These are phyloP conservation scores for Saccharomycopsis crataegensis DNA, from an alignment of 1,139 yeast genomes.

Conservation along the genomic window DNA sequence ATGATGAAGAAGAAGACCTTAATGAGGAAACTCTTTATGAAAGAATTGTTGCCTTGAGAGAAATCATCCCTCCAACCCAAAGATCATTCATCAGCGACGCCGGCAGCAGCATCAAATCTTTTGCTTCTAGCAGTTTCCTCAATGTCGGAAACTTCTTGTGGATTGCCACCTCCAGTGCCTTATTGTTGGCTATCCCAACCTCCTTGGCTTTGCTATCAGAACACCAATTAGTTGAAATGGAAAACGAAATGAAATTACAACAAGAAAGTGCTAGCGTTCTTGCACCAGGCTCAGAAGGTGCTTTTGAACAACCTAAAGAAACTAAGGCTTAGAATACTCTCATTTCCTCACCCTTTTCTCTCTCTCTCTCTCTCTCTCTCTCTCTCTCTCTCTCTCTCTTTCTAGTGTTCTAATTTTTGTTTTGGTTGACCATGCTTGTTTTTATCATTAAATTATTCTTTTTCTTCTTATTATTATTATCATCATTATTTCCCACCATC, in stretches of 20 bases:
- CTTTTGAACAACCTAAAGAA: slow-evolving; percentile 10
- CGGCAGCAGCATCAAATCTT: slow-evolving; percentile 30
- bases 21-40: slow-evolving; percentile 80
- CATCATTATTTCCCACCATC: no score
- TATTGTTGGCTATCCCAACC: slow-evolving; percentile 88
- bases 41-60: slow-evolving; percentile 85
- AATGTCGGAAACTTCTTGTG: slow-evolving; percentile 74
- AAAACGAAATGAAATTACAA: slow-evolving; percentile 82
- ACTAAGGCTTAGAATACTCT: background rate
- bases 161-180: slow-evolving; percentile 76
- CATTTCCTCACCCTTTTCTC: background rate
- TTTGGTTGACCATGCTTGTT: background rate
- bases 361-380: background rate
- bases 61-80: slow-evolving; percentile 83
- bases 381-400: background rate
- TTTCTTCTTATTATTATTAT: background rate
- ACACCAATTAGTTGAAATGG: slow-evolving; percentile 90
- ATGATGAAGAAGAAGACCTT: slow-evolving; percentile 67
- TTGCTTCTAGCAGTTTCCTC: slow-evolving; percentile 40
- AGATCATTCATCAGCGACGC: slow-evolving; percentile 35
- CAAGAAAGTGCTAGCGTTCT: slow-evolving; percentile 79
- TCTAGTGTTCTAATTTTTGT: background rate
- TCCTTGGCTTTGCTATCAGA: slow-evolving; percentile 85
- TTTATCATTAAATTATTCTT: background rate
- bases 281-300: slow-evolving; percentile 66